These are phyloP conservation scores for Polytolypa hystricis DNA, from an alignment of 2,329 filamentous ascomycete genomes.

Conservation along the genomic window DNA sequence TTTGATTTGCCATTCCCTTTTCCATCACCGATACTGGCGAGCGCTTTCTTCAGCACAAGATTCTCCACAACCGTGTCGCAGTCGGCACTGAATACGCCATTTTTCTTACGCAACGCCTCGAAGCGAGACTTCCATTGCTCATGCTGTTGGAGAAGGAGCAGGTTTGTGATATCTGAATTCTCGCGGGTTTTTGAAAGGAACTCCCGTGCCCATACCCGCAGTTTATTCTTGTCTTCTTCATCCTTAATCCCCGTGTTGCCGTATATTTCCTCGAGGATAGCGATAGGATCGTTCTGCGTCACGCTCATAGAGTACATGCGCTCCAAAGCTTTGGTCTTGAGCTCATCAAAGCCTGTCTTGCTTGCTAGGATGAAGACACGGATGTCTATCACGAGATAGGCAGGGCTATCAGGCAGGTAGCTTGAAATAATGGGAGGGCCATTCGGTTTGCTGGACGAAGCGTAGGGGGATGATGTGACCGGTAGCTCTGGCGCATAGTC, in stretches of 20 bases:
- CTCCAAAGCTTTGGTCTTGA: constrained; percentile 7
- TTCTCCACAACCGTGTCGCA: constrained; percentile 5
- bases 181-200: constrained; percentile 8
- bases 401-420: constrained; percentile 3
- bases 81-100: constrained; percentile 6
- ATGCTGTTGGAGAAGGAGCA: constrained; percentile 7
- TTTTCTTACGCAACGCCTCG: constrained; percentile 3
- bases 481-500: constrained; percentile 10
- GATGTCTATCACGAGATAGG: constrained; percentile 9
- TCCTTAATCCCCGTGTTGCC: constrained; percentile 2
- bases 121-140: constrained; percentile 9
- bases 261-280: constrained; percentile 11
- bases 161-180: constrained; percentile 5
- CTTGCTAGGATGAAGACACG: constrained; percentile 11
- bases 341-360: constrained; percentile 8
- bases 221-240: constrained; percentile 6
- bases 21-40: constrained; percentile 1
- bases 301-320: constrained; percentile 8
- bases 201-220: constrained; percentile 8
- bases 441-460: not conserved
- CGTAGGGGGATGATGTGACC: constrained; percentile 5
- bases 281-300: constrained; percentile 8
- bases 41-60: constrained; percentile 6
- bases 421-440: constrained; percentile 9
- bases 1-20: too few relatives aligned